phyloP scores from a whole-genome alignment of 352 stramenopile genomes.

The Globisporangium acanthophoron region DNA sequence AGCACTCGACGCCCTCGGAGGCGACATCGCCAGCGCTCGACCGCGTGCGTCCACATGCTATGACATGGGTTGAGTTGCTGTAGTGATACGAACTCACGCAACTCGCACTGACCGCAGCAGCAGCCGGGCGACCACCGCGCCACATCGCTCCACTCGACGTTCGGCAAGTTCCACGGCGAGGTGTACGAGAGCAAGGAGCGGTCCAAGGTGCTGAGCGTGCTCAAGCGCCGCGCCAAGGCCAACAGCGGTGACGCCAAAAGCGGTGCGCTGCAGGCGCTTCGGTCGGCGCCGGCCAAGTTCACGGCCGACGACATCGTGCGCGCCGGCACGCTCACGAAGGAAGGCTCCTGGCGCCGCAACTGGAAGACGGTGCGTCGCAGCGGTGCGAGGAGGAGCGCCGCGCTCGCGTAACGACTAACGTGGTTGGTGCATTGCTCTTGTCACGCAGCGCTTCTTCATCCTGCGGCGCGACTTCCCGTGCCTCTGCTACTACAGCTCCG shows the following conservation, averaged over 20 bases:
- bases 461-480: constrained; percentile 65
- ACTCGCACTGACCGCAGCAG: too few species aligned
- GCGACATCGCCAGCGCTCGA: not conserved
- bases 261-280: constrained; percentile 3
- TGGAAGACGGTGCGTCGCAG: constrained; percentile 57
- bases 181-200: constrained; percentile 75
- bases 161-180: constrained; percentile 70
- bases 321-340: constrained; percentile 60
- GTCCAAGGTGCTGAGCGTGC: constrained; percentile 67
- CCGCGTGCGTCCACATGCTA: too few species aligned
- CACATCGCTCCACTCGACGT: constrained; percentile 37
- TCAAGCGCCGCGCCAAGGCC: constrained; percentile 57
- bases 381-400: too few species aligned
- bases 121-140: constrained; percentile 14
- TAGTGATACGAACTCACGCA: too few species aligned
- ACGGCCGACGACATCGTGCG: constrained; percentile 65
- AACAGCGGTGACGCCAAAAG: constrained; percentile 6
- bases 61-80: too few species aligned
- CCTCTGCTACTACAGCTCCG: constrained; percentile 78
- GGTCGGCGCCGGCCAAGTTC: constrained; percentile 45
- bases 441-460: constrained; percentile 64
- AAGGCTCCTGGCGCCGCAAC: constrained; percentile 81
- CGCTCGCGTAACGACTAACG: too few species aligned
- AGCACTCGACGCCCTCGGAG: not conserved
- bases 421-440: too few species aligned